Evolutionary conservation across 2,329 filamentous ascomycete species (phyloP).

Genomic region (Cercospora berteroae): DNA sequence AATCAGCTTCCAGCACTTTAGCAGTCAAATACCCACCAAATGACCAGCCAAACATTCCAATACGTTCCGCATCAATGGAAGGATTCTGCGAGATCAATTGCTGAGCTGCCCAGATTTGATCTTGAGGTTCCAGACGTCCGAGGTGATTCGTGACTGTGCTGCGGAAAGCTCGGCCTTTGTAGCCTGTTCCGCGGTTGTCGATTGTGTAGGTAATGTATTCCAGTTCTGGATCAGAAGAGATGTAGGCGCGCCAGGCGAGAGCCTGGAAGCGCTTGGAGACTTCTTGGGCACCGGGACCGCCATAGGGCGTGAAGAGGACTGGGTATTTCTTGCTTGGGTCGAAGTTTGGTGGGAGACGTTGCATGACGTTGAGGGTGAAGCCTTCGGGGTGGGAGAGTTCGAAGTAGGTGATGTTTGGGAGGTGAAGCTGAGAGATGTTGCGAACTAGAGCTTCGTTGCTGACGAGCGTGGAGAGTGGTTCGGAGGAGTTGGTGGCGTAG

Average conservation of each 20-base stretch:
- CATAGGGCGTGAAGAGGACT: constrained; percentile 65
- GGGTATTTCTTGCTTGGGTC: constrained; percentile 63
- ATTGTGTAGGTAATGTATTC: constrained; percentile 67
- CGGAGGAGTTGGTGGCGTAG: constrained; percentile 57
- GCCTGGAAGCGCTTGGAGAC: constrained; percentile 57
- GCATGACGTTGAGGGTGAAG: constrained; percentile 62
- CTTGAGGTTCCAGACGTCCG: constrained; percentile 61
- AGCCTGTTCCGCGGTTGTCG: constrained; percentile 66
- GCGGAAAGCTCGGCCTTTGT: constrained; percentile 63
- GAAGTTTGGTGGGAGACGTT: constrained; percentile 64
- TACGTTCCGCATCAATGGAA: constrained; percentile 58
- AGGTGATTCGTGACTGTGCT: constrained; percentile 58
- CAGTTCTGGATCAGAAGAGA: constrained; percentile 65
- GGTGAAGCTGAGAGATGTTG: constrained; percentile 58
- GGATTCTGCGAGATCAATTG: constrained; percentile 51
- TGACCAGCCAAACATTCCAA: constrained; percentile 69
- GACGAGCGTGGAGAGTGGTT: constrained; percentile 58
- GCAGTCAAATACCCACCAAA: constrained; percentile 65
- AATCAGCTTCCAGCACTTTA: constrained; percentile 64
- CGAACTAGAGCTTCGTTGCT: constrained; percentile 59
- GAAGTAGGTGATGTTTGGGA: constrained; percentile 64
- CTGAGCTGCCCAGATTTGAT: constrained; percentile 66
- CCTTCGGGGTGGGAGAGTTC: constrained; percentile 62
- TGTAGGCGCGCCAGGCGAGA: constrained; percentile 61
- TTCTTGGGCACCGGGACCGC: constrained; percentile 63